Base-by-base conservation (phyloP, 2,329 filamentous ascomycete species). In the Diaporthe sp. region DNA sequence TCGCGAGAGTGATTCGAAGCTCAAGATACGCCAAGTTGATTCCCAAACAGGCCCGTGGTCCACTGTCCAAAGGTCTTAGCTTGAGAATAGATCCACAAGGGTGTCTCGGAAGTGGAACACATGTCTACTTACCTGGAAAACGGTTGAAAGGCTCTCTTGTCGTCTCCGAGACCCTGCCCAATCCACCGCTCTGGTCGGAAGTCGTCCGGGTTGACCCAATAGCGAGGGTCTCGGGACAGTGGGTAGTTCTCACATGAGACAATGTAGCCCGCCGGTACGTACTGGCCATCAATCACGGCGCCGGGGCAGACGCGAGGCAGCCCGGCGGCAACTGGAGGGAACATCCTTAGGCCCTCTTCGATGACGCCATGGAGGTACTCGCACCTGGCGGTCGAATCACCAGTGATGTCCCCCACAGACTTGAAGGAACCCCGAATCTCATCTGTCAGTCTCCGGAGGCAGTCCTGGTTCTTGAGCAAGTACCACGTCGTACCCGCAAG, bases 391-490 rank as follows among this genome's bases (percentile, higher is more conserved):
- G 75, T 49, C 4, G 74, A 28, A 22, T 73, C 74, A 1, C 70
- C 61, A 22, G 79, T 82, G 61, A 89, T 88, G 5, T 88, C 84
- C 0, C 82, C 79, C 34, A 84, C 80, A 0, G 62, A 77, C 0
- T 73, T 72, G 75, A 87, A 88, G 0, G 80, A 53, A 0, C 80
- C 78, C 0, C 86, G 84, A 0, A 89, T 80, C 79, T 89, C 87
- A 0, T 81, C 22, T 1, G 78, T 79, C 13, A 87, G 58, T 46
- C 79, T 84, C 10, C 80, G 61, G 9, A 82, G 75, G 8, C 71
- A 72, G 0, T 79, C 46, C 2, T 80, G 81, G 44, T 83, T 80
- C 6, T 76, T 76, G 57, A 83, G 71, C 22, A 84, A 46, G 1
- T 80, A 72, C 68, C 74, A 77, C 7, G 60, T 77, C 9, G 58